These are phyloP conservation scores for Sanghuangporus baumii DNA, from an alignment of 1,284 basidiomycete species.

Conservation along the genomic window DNA sequence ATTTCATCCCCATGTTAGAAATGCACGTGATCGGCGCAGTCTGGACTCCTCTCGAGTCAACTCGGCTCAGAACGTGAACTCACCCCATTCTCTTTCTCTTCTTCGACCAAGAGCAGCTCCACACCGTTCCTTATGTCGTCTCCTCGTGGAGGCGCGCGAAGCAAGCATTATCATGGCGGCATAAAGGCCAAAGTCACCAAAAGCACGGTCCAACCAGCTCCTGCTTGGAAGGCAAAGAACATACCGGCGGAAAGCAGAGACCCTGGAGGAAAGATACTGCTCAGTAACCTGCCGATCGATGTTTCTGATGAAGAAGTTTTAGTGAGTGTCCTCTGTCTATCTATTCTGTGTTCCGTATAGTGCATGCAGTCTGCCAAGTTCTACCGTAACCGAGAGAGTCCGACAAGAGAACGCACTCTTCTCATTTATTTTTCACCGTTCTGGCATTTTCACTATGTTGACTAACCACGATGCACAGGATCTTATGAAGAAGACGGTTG, in stretches of 20 bases:
- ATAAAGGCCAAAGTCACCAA: conserved; percentile 6
- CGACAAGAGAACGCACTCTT: neutral
- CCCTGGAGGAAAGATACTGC: conserved; percentile 61
- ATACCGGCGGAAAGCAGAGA: conserved; percentile 13
- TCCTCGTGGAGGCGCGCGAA: neutral
- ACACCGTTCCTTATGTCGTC: neutral
- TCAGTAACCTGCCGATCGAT: conserved; percentile 63
- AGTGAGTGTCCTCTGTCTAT: conserved; percentile 35
- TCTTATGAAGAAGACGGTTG: conserved; percentile 67
- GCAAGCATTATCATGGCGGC: conserved; percentile 11
- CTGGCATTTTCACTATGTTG: neutral
- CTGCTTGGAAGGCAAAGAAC: conserved; percentile 13
- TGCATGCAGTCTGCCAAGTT: neutral
- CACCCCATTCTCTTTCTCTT: too few species aligned
- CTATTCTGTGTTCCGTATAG: neutral
- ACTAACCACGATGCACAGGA: conserved; percentile 37
- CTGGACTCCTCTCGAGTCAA: too few species aligned
- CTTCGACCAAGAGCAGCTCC: conserved; percentile 12
- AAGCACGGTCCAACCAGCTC: conserved; percentile 9
- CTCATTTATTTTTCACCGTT: neutral
- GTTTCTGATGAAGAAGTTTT: conserved; percentile 64
- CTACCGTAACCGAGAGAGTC: neutral
- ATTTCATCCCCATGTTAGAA: neutral
- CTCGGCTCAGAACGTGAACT: too few species aligned
- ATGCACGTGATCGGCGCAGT: too few species aligned